Percentiles rank a stretch among this genome's conserved stretches.
phyloP scores from a whole-genome alignment of 331 rosid species.

The Quercus tomentella region DNA sequence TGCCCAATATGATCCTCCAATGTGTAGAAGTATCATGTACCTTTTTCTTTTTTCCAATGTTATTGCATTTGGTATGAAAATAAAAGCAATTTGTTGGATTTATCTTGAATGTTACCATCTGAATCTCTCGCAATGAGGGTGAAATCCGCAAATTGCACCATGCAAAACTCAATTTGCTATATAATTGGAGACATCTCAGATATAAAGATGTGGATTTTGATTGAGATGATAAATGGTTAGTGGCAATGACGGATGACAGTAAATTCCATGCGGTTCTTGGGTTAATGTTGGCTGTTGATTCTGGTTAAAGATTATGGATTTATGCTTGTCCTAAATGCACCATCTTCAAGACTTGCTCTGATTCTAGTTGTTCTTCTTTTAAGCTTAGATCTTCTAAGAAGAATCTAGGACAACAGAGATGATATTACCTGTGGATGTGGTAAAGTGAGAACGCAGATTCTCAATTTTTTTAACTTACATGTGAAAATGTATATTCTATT shows the following conservation, averaged over 20 bases:
- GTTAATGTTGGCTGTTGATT: neutral
- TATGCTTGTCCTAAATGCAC: neutral
- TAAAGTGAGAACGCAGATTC: neutral
- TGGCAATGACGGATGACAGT: neutral
- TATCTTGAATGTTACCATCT: neutral
- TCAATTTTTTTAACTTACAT: neutral
- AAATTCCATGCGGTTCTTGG: neutral
- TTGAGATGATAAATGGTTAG: neutral
- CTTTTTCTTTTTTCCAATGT: neutral
- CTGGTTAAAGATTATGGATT: neutral
- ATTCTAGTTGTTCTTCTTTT: neutral
- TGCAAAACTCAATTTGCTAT: neutral
- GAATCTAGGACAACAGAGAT: neutral
- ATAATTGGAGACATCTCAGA: neutral
- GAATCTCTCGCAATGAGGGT: neutral
- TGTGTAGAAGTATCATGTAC: too few species aligned
- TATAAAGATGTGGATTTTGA: neutral
- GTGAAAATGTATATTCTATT: neutral
- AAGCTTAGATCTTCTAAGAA: neutral
- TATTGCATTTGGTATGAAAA: neutral
- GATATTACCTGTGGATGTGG: neutral
- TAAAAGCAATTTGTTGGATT: neutral
- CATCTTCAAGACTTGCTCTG: neutral
- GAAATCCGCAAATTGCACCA: neutral
- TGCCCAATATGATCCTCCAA: too few species aligned